Evolutionary conservation across 345 rosid species (phyloP).

Genomic region (Acer saccharum): DNA sequence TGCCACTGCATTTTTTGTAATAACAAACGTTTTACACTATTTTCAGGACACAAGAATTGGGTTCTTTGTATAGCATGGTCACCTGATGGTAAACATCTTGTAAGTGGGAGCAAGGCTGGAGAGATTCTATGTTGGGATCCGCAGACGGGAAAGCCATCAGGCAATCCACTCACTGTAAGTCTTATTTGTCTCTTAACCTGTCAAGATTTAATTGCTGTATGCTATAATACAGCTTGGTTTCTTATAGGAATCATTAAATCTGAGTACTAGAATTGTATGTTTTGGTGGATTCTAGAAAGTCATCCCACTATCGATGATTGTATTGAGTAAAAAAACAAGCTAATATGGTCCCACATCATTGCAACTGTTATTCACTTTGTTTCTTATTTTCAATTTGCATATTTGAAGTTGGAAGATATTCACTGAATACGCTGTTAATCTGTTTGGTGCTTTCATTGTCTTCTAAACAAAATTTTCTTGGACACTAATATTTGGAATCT

Average conservation of each 20-base stretch:
- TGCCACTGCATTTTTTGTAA: background rate
- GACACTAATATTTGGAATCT: constrained; percentile 23
- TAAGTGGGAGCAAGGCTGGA: constrained; percentile 88
- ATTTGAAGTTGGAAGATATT: background rate
- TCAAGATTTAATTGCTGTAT: background rate
- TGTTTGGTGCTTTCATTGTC: background rate
- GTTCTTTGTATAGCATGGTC: constrained; percentile 96
- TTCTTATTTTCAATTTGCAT: background rate
- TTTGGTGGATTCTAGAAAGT: background rate
- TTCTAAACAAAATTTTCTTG: background rate
- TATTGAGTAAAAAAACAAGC: background rate
- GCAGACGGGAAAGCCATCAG: constrained; percentile 72
- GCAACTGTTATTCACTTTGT: background rate
- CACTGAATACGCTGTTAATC: background rate
- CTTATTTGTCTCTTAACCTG: background rate
- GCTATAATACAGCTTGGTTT: constrained; percentile 2
- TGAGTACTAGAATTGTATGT: background rate
- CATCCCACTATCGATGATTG: background rate
- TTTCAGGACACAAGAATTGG: constrained; percentile 95
- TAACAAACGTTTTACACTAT: background rate
- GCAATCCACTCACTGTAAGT: constrained; percentile 63
- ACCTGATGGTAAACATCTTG: constrained; percentile 90
- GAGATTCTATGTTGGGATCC: constrained; percentile 89
- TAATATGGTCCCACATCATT: background rate
- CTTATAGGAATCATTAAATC: background rate